A percentile compares a stretch with the other conserved stretches of the same genome.
phyloP scores from a whole-genome alignment of 2,329 filamentous ascomycete genomes.

The Neonectria ditissima region DNA sequence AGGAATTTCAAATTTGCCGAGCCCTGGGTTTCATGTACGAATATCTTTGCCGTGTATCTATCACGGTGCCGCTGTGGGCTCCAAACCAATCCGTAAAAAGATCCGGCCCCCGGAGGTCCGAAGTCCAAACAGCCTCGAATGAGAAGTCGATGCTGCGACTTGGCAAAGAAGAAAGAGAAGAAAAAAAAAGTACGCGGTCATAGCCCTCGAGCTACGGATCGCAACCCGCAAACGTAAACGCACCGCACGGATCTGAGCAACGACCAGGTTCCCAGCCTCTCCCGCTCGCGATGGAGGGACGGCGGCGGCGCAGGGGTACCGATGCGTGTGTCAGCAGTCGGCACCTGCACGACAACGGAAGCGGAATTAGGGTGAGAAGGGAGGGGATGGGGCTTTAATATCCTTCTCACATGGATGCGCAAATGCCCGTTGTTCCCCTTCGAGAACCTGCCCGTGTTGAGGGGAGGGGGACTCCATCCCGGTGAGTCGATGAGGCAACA shows the following conservation, averaged over 20 bases:
- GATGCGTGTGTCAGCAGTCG: conserved; percentile 16
- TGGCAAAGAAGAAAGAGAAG: not conserved
- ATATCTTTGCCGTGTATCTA: conserved; percentile 3
- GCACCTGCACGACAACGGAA: conserved; percentile 37
- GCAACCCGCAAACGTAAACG: not conserved
- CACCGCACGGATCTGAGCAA: conserved; percentile 26
- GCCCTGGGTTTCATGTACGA: conserved; percentile 6
- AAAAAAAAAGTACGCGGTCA: no score
- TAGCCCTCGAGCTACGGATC: not conserved
- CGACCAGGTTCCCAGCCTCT: conserved; percentile 16
- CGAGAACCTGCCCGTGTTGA: conserved; percentile 18
- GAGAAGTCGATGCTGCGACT: not conserved
- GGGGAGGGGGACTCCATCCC: conserved; percentile 8
- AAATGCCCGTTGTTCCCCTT: conserved; percentile 21
- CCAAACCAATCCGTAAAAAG: conserved; percentile 23
- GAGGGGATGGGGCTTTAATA: no score
- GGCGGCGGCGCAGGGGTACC: conserved; percentile 11
- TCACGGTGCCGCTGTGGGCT: conserved; percentile 18
- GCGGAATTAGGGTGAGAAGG: conserved; percentile 24
- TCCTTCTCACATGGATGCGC: not conserved
- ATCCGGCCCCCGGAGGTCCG: conserved; percentile 19
- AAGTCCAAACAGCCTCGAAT: not conserved
- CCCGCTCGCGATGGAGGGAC: conserved; percentile 10
- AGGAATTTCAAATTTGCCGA: conserved; percentile 11
- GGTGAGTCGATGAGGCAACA: conserved; percentile 15